These are phyloP conservation scores for Silene uniflora DNA, from an alignment of 148 eudicot genomes.

Conservation along the genomic window DNA sequence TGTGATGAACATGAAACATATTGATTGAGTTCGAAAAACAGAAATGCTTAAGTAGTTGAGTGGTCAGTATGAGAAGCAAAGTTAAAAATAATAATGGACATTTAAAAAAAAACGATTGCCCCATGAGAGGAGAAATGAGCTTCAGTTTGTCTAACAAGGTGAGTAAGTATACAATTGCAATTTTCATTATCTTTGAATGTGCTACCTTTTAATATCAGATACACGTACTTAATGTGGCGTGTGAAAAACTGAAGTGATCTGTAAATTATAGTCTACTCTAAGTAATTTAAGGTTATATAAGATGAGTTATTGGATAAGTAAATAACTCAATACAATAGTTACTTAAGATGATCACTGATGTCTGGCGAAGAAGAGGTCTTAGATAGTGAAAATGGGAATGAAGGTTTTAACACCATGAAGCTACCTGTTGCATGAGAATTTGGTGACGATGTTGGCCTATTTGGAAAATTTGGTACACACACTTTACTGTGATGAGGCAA, in stretches of 20 bases:
- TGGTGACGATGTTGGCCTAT: slow-evolving; percentile 17
- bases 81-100: too few species aligned
- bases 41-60: too few species aligned
- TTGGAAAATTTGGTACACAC: slow-evolving; percentile 21
- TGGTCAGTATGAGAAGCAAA: too few species aligned
- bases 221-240: neutral
- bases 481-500: slow-evolving; percentile 11
- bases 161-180: neutral
- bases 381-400: slow-evolving; percentile 35
- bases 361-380: slow-evolving; percentile 29
- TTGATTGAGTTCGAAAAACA: too few species aligned
- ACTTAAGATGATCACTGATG: slow-evolving; percentile 21
- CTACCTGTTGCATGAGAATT: slow-evolving; percentile 24
- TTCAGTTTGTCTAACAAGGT: neutral
- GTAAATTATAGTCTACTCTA: neutral
- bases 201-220: neutral
- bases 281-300: neutral
- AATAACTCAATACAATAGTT: neutral
- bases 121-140: too few species aligned
- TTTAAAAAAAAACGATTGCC: too few species aligned
- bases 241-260: neutral
- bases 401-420: slow-evolving; percentile 29
- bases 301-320: neutral
- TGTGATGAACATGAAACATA: too few species aligned
- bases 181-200: neutral